Percentiles rank a stretch among this genome's conserved stretches.
Evolutionary conservation across 139 green algal genomes (phyloP).

Genomic region (Chlorella sorokiniana): DNA sequence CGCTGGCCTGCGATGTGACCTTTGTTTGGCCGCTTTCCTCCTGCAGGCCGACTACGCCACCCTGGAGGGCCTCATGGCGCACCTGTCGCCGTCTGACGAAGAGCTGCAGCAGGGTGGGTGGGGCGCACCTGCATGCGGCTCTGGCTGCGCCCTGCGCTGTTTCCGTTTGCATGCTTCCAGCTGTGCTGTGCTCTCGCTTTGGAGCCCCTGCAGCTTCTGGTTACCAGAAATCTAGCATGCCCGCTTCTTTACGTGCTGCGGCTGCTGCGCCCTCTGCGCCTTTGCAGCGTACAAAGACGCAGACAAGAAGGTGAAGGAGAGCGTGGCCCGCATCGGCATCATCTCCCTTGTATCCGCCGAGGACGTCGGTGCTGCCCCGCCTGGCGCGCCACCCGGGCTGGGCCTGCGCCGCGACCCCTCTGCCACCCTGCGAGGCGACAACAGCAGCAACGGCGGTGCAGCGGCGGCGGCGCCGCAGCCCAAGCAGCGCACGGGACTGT

Average conservation of each 20-base stretch:
- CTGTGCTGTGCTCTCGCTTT: no score
- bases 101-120: slow-evolving; percentile 30
- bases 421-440: no score
- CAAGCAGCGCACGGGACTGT: slow-evolving; percentile 29
- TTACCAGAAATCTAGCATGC: background rate
- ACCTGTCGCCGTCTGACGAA: slow-evolving; percentile 68
- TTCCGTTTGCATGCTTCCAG: no score
- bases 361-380: background rate
- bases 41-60: slow-evolving; percentile 48
- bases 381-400: slow-evolving; percentile 6
- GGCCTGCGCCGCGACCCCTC: slow-evolving; percentile 15
- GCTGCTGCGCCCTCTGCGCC: no score
- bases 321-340: slow-evolving; percentile 65
- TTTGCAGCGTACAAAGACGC: slow-evolving; percentile 27
- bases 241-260: background rate
- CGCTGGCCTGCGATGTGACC: no score
- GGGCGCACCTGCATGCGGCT: no score
- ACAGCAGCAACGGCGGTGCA: background rate
- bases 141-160: no score
- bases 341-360: slow-evolving; percentile 54
- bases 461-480: background rate
- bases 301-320: slow-evolving; percentile 37
- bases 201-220: no score
- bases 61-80: slow-evolving; percentile 65
- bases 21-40: slow-evolving; percentile 38